Percentiles rank a stretch among this genome's conserved stretches.
Conservation (phyloP, 2,329 filamentous ascomycete species). For the Geosmithia flava region DNA sequence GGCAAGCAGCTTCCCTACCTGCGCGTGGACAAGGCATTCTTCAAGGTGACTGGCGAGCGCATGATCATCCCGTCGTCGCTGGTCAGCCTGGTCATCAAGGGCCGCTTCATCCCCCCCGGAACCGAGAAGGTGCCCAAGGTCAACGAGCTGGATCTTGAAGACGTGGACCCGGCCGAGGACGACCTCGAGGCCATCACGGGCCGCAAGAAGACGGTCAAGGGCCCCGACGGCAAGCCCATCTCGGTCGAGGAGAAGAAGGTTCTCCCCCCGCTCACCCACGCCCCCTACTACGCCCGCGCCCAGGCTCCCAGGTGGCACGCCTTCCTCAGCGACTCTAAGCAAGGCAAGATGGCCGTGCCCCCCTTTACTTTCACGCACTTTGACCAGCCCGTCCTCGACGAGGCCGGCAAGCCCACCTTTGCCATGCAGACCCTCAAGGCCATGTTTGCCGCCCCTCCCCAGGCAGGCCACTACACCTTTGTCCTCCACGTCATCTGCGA, state of each 20-base stretch:
- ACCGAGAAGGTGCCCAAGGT: constrained; percentile 62
- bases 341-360: constrained; percentile 91
- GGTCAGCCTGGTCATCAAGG: constrained; percentile 91
- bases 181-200: constrained; percentile 78
- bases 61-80: constrained; percentile 86
- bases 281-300: constrained; percentile 82
- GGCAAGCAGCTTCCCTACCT: constrained; percentile 77
- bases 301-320: constrained; percentile 87
- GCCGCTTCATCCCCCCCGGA: constrained; percentile 82
- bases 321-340: constrained; percentile 87
- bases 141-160: constrained; percentile 68
- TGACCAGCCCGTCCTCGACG: constrained; percentile 75
- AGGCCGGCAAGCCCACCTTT: constrained; percentile 76
- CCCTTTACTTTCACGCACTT: constrained; percentile 93
- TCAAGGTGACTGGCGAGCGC: constrained; percentile 90
- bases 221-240: constrained; percentile 42
- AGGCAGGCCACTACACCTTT: constrained; percentile 87
- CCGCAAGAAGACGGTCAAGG: constrained; percentile 55
- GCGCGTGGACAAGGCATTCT: constrained; percentile 83
- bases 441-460: constrained; percentile 88
- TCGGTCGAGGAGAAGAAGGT: constrained; percentile 50
- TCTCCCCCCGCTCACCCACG: constrained; percentile 75
- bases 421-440: constrained; percentile 94
- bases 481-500: constrained; percentile 90
- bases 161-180: constrained; percentile 84